These are phyloP conservation scores for Solanum piurae DNA, from an alignment of 257 asterid species.

Conservation along the genomic window DNA sequence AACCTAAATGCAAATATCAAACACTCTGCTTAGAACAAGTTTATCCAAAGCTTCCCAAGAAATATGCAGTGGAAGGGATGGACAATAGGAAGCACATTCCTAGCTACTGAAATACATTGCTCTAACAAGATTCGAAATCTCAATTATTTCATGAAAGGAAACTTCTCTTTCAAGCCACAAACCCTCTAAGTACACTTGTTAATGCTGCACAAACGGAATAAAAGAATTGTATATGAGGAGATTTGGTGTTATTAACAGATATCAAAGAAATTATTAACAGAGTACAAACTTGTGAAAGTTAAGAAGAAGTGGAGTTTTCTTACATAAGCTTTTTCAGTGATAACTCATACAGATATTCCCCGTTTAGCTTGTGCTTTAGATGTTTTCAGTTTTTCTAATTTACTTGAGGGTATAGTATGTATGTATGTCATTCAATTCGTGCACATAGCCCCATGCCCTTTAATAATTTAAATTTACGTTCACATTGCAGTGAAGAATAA, in stretches of 20 bases:
- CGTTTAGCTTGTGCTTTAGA: background rate
- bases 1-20: slow-evolving; percentile 18
- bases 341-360: background rate
- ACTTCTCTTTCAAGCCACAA: background rate
- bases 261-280: background rate
- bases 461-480: background rate
- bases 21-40: slow-evolving; percentile 20
- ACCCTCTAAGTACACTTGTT: background rate
- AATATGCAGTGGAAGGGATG: slow-evolving; percentile 11
- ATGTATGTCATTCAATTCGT: background rate
- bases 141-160: background rate
- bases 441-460: background rate
- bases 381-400: background rate
- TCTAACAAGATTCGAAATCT: background rate
- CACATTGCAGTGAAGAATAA: background rate
- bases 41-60: slow-evolving; percentile 15
- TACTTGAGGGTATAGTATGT: background rate
- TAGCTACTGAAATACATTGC: background rate
- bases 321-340: background rate
- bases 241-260: background rate
- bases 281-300: background rate
- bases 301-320: background rate
- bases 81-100: slow-evolving; percentile 12
- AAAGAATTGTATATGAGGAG: background rate
- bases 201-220: background rate